Evolutionary conservation across 1,284 basidiomycete species (phyloP), one percentile per base, ranked within the genome.

Genomic region (Leccinum angustisporum): DNA sequence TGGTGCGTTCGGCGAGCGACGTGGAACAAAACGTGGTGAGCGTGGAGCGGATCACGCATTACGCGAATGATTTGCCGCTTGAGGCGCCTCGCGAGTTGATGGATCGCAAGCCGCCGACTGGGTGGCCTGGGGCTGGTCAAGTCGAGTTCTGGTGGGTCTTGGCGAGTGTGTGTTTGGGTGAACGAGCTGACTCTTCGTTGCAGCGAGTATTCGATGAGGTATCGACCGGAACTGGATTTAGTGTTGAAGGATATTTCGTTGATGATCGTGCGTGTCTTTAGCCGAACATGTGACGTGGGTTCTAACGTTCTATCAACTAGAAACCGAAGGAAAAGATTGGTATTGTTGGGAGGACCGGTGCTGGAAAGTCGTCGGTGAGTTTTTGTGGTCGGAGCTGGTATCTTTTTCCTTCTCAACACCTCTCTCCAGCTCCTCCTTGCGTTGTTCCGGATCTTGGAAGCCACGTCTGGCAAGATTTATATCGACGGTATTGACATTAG

Each of bases 1-100:
- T 95, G n/a, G 94, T 97, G 6, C 84, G 94, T 52, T 89, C 87
- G 14, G 91, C 92, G 0, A 93, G 91, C 63, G 95, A 98, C 69
- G 92, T 97, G 13, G 95, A 97, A 76, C 92, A 94, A 74, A 97
- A 96, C 72, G 91, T 97, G 68, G 94, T 96, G 64, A 94, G 92
- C 65, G 91, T 92, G 8, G 92, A 94, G 75, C 82, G 90, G 9
- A 87, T 91, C 62, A 69, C 87, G 48, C 85, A 89, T 64, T 88
- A 97, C 71, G 87, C 90, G 31, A 76, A 72, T 5, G 80, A 88
- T n/a, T 77, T 95, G n/a, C 72, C 79, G 13, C 79, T 88, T 0
- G 95, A 97, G 74, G 92, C 91, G 3, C 86, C 93, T 0, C 84
- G 85, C 63, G 88, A 92, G 65, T 79, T 92, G 9, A 82, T 86